Conservation (phyloP, 805 yeast species). For the Grigorovia humatica region DNA sequence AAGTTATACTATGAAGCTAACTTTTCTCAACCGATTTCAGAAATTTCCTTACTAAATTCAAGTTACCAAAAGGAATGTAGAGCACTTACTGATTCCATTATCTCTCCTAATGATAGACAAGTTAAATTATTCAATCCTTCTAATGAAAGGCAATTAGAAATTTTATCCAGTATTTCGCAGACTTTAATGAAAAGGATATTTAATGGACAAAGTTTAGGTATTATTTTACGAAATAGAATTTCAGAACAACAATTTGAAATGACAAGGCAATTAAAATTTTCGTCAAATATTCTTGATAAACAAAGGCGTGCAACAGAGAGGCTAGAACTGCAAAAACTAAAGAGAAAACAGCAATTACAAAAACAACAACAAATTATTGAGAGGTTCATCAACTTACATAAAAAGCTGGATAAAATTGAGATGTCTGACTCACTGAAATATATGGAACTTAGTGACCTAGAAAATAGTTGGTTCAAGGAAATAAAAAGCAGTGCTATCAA, state of each 20-base stretch:
- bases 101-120: slow-evolving; percentile 17
- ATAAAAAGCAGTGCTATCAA: slow-evolving; percentile 25
- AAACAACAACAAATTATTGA: slow-evolving; percentile 28
- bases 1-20: slow-evolving; percentile 2
- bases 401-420: slow-evolving; percentile 18
- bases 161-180: slow-evolving; percentile 16
- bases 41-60: slow-evolving; percentile 11
- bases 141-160: slow-evolving; percentile 21
- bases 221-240: slow-evolving; percentile 29
- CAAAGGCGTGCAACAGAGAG: slow-evolving; percentile 9
- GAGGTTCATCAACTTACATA: slow-evolving; percentile 25
- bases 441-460: slow-evolving; percentile 31
- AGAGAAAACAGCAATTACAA: slow-evolving; percentile 11
- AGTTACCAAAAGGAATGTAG: slow-evolving; percentile 9
- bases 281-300: slow-evolving; percentile 17
- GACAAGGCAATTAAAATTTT: slow-evolving; percentile 30
- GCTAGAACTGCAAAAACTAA: slow-evolving; percentile 8
- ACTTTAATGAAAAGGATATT: slow-evolving; percentile 14
- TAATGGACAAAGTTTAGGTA: slow-evolving; percentile 26
- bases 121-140: slow-evolving; percentile 12
- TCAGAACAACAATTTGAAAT: slow-evolving; percentile 34
- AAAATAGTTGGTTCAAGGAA: slow-evolving; percentile 38
- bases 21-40: slow-evolving; percentile 17
- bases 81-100: slow-evolving; percentile 11
- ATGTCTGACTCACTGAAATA: slow-evolving; percentile 12